Evolutionary conservation across 495 filamentous ascomycete species (phyloP).

Genomic region (Geoglossum glabrum): DNA sequence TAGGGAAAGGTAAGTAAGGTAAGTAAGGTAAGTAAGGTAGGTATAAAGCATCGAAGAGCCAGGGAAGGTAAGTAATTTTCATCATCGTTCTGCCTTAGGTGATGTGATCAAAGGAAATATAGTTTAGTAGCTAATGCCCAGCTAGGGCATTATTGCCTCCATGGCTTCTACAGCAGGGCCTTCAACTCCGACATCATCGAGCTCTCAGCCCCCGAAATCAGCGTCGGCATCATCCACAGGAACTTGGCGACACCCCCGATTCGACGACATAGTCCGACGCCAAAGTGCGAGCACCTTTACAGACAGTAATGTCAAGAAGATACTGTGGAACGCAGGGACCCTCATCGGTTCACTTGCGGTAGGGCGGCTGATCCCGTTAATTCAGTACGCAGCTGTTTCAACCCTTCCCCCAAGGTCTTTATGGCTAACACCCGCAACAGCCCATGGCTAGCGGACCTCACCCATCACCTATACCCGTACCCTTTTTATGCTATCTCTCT

Average conservation of each 20-base stretch:
- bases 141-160: background rate
- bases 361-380: background rate
- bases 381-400: background rate
- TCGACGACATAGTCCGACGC: slow-evolving; percentile 57
- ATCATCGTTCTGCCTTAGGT: background rate
- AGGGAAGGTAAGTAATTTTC: background rate
- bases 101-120: background rate
- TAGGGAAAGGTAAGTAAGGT: background rate
- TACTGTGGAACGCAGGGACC: slow-evolving; percentile 40
- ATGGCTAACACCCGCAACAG: background rate
- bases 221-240: slow-evolving; percentile 29
- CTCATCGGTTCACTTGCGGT: slow-evolving; percentile 25
- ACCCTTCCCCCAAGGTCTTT: background rate
- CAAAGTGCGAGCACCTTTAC: slow-evolving; percentile 54
- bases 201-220: background rate
- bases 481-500: background rate
- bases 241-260: slow-evolving; percentile 70
- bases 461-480: background rate
- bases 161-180: background rate
- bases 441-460: background rate
- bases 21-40: background rate
- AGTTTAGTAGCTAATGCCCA: background rate
- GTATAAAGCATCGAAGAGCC: background rate
- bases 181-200: background rate
- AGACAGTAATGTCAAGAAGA: slow-evolving; percentile 41